phyloP scores from a whole-genome alignment of 257 asterid genomes.

The Paulownia fortunei region DNA sequence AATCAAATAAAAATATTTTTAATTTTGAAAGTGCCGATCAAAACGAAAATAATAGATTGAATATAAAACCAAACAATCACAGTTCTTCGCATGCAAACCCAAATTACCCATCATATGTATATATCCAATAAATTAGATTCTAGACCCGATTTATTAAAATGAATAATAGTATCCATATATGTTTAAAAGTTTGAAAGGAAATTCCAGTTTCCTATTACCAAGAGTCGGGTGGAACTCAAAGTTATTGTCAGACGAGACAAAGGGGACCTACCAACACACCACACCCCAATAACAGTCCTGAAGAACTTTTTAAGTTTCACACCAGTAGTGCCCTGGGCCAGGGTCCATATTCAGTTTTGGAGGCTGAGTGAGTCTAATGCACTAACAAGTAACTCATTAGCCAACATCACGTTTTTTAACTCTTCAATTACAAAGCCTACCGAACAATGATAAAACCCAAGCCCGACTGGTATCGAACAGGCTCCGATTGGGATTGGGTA shows the following conservation, averaged over 20 bases:
- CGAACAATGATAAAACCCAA: too few relatives aligned
- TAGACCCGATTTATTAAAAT: neutral
- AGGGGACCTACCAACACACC: neutral
- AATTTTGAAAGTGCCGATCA: too few relatives aligned
- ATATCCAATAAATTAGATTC: slow-evolving; percentile 5
- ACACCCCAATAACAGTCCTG: neutral
- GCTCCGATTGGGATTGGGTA: too few relatives aligned
- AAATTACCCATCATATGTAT: too few relatives aligned
- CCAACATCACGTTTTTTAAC: neutral
- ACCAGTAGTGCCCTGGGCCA: neutral
- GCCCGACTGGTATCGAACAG: too few relatives aligned
- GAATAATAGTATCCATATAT: too few relatives aligned
- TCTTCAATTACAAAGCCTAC: too few relatives aligned
- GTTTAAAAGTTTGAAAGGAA: neutral
- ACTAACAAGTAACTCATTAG: neutral
- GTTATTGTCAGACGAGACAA: too few relatives aligned
- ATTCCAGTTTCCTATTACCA: neutral
- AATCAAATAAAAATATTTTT: too few relatives aligned
- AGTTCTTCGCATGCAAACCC: too few relatives aligned
- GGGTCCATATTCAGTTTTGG: neutral
- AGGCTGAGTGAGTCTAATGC: neutral
- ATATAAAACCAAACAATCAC: too few relatives aligned
- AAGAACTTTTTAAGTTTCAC: neutral
- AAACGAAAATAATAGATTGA: too few relatives aligned
- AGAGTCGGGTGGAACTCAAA: neutral